Evolutionary conservation across 441 rosid species (phyloP), one percentile per base, ranked within the genome.

Genomic region (Theobroma grandiflorum): DNA sequence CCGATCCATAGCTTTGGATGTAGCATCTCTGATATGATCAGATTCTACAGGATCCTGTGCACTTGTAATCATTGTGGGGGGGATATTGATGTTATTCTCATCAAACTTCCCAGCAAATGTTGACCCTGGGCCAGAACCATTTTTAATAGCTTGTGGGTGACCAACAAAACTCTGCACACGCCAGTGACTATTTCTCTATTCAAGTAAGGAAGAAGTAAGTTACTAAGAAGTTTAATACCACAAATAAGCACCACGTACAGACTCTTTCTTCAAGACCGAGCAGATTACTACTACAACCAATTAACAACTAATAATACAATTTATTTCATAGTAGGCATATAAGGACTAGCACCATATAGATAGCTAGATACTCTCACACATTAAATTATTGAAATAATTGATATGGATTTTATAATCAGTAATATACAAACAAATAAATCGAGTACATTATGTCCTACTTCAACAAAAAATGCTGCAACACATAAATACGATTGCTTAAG

Each of bases 141-240:
- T 94, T 85, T 85, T 93, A 63, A 88, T 73, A 47, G 90, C 84
- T 79, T 88, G 95, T 26, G 90, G 91, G 43, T 89, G 94, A 68
- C 94, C 88, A 4, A 47, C 87, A 81, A 90, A 86, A 85, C 85
- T 90, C 84, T 91, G 97, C 80, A 81, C 91, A 15, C 93, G 95
- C 99, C 99, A 97, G 76, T 95, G 99, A 87, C 92, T 94, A 79
- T 95, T 97, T 84, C 98, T 92, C 99, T 97, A 90, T 82, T 80
- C 75, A 87, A 84, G 69, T 38, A 78, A 40, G 20, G 66, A 35
- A 79, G 64, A 45, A 66, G 52, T 18, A 50, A 64, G 72, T 75
- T 77, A 74, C 38, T 75, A 49, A 57, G 50, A 75, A 31, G 33
- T 52, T 59, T 47, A 57, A 59, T 77, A 40, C 45, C 47, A 55